Conservation (phyloP, 2,329 filamentous ascomycete species). For the Talaromyces sp. region DNA sequence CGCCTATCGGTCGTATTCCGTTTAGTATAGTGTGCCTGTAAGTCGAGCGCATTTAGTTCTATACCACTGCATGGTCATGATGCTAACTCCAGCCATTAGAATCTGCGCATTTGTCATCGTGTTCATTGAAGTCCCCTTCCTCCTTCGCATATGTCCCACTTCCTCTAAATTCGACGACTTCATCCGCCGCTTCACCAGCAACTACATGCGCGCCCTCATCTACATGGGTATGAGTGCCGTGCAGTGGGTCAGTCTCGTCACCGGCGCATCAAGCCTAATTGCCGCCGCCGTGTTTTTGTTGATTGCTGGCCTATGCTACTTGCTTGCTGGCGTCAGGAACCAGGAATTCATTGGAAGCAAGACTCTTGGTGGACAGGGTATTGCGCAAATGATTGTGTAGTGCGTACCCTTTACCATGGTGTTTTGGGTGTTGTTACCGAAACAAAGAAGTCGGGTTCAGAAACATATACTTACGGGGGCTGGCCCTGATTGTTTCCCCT, state of each 20-base stretch:
- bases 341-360: conserved; percentile 65
- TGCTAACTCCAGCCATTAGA: conserved; percentile 43
- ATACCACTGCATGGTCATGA: not conserved
- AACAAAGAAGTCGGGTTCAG: not conserved
- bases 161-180: conserved; percentile 81
- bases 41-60: conserved; percentile 28
- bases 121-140: conserved; percentile 86
- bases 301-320: conserved; percentile 75
- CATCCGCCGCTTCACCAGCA: conserved; percentile 89
- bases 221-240: conserved; percentile 76
- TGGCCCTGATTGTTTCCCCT: not conserved
- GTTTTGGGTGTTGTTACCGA: not conserved
- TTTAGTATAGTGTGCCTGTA: conserved; percentile 59
- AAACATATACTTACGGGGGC: not conserved
- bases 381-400: conserved; percentile 96
- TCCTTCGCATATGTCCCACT: conserved; percentile 96
- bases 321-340: conserved; percentile 42
- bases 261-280: conserved; percentile 67
- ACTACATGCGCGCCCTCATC: conserved; percentile 90
- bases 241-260: conserved; percentile 77
- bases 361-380: conserved; percentile 87
- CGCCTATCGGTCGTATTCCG: conserved; percentile 56
- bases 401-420: conserved; percentile 6
- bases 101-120: conserved; percentile 69
- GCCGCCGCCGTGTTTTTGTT: conserved; percentile 79